Conservation (phyloP, 2,329 filamentous ascomycete species). For the Coniella vitis region DNA sequence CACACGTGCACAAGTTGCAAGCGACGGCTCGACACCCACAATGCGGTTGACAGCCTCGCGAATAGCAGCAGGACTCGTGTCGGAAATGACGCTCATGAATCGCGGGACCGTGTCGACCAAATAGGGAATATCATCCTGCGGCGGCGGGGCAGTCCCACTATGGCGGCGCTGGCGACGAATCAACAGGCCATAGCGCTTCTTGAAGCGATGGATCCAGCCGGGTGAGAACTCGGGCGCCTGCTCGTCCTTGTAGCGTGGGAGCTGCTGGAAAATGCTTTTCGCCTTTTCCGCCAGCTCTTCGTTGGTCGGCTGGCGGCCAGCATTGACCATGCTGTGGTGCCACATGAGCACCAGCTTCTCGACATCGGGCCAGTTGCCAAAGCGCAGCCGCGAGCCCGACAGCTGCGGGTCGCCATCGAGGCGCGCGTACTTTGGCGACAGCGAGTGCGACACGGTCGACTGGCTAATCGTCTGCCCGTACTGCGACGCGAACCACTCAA, state of each 20-base stretch:
- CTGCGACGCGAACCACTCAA: constrained; percentile 54
- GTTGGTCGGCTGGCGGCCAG: constrained; percentile 53
- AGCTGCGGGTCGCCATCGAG: constrained; percentile 55
- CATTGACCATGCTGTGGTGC: constrained; percentile 45
- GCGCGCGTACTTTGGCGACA: constrained; percentile 55
- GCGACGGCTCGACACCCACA: constrained; percentile 47
- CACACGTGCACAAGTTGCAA: constrained; percentile 49
- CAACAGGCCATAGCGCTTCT: constrained; percentile 54
- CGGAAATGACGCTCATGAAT: constrained; percentile 50
- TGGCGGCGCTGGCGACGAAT: constrained; percentile 50
- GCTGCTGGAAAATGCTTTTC: constrained; percentile 49
- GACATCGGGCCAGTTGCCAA: constrained; percentile 59
- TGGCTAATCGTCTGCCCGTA: constrained; percentile 56
- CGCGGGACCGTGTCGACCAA: constrained; percentile 53
- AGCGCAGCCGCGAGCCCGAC: constrained; percentile 54
- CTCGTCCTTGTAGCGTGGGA: constrained; percentile 55
- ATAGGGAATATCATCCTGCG: constrained; percentile 51
- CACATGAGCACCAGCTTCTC: constrained; percentile 50
- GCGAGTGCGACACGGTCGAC: constrained; percentile 55
- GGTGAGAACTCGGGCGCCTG: constrained; percentile 55
- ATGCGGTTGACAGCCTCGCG: constrained; percentile 49
- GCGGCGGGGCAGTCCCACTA: constrained; percentile 37
- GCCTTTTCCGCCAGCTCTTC: constrained; percentile 58
- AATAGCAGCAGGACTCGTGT: constrained; percentile 54
- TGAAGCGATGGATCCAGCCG: constrained; percentile 59